These are phyloP conservation scores for Hymenoscyphus occultus DNA, from an alignment of 2,329 filamentous ascomycete genomes.

Conservation along the genomic window DNA sequence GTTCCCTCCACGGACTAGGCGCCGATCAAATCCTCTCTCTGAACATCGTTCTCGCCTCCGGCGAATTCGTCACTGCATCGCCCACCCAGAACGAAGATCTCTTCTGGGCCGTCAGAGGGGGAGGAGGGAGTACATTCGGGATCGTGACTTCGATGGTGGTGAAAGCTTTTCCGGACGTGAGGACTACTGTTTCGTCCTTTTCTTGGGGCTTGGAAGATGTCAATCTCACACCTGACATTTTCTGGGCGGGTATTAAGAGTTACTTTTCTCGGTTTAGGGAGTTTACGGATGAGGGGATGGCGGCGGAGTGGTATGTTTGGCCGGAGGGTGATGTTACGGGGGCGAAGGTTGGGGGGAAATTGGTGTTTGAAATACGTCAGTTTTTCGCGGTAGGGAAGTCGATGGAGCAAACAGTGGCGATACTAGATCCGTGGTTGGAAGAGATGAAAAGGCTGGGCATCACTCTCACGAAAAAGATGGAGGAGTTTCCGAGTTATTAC, in stretches of 20 bases:
- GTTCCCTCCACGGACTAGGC: conserved; percentile 19
- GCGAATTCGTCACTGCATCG: conserved; percentile 16
- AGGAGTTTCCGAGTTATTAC: not conserved
- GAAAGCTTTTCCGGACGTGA: conserved; percentile 45
- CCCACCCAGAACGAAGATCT: conserved; percentile 33
- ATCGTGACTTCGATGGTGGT: conserved; percentile 47
- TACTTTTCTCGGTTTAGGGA: conserved; percentile 39
- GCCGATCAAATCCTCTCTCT: conserved; percentile 21
- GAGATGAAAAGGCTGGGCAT: not conserved
- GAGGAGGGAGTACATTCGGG: conserved; percentile 31
- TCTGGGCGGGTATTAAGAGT: conserved; percentile 49
- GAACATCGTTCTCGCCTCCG: conserved; percentile 20
- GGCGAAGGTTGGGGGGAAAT: not conserved
- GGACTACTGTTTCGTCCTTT: conserved; percentile 33
- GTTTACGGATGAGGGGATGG: conserved; percentile 38
- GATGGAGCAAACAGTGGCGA: not conserved
- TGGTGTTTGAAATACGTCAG: not conserved
- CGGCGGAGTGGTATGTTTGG: conserved; percentile 29
- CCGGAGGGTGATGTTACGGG: conserved; percentile 13
- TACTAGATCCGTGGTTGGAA: not conserved
- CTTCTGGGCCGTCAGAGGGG: conserved; percentile 24
- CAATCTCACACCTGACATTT: conserved; percentile 33
- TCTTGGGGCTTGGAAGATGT: conserved; percentile 40
- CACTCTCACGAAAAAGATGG: not conserved
- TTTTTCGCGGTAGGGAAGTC: not conserved